Evolutionary conservation across 192 early-diverging fungal species (phyloP).

Genomic region (Backusella westeae): DNA sequence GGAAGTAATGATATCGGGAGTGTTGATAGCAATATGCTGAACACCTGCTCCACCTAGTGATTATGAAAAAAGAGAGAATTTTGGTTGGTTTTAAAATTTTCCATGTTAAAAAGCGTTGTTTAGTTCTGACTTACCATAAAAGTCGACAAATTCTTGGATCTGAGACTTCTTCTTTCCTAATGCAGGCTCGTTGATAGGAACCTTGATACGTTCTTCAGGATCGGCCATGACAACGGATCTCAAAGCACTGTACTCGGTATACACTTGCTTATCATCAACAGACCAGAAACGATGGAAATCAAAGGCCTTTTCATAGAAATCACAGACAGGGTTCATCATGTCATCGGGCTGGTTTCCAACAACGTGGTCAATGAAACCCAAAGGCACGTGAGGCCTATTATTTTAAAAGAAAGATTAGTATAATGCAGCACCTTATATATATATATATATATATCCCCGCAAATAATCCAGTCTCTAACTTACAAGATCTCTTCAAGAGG

Average conservation of each 20-base stretch:
- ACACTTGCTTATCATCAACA: slow-evolving; percentile 94
- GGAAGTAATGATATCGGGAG: slow-evolving; percentile 80
- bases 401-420: slow-evolving; percentile 1
- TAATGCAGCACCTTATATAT: background rate
- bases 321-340: slow-evolving; percentile 82
- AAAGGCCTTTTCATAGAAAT: slow-evolving; percentile 88
- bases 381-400: slow-evolving; percentile 46
- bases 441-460: background rate
- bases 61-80: background rate
- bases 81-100: background rate
- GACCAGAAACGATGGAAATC: slow-evolving; percentile 99
- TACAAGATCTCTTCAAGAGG: slow-evolving; percentile 60
- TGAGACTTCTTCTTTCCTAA: slow-evolving; percentile 91
- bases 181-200: slow-evolving; percentile 98
- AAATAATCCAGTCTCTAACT: slow-evolving; percentile 1
- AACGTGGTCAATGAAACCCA: slow-evolving; percentile 87
- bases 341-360: slow-evolving; percentile 95
- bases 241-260: slow-evolving; percentile 93
- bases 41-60: slow-evolving; percentile 67
- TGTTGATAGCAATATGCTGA: slow-evolving; percentile 95
- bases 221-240: slow-evolving; percentile 96
- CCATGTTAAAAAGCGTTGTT: no score
- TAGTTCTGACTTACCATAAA: slow-evolving; percentile 53
- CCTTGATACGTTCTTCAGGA: slow-evolving; percentile 87
- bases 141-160: slow-evolving; percentile 91